phyloP scores from a whole-genome alignment of 495 filamentous ascomycete species.

The Penicillium dipodomyicola region DNA sequence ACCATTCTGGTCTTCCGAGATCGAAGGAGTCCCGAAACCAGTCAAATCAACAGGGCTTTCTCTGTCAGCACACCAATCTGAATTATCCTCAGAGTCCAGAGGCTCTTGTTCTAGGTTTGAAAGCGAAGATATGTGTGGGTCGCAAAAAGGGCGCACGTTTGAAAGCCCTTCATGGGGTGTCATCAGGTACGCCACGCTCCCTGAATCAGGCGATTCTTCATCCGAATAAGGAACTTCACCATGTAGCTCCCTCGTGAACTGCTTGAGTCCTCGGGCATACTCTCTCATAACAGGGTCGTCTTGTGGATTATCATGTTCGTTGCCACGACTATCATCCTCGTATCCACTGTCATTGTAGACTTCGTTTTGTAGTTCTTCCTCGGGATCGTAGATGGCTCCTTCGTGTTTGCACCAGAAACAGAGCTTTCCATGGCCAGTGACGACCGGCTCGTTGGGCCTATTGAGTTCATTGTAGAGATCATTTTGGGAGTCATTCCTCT shows the following conservation, averaged over 20 bases:
- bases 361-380: neutral
- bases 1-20: neutral
- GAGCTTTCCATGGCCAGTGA: constrained; percentile 15
- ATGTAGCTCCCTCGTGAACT: neutral
- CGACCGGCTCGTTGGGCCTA: neutral
- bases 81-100: neutral
- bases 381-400: neutral
- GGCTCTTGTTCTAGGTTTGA: neutral
- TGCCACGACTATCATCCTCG: neutral
- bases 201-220: neutral
- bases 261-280: neutral
- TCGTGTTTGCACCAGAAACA: constrained; percentile 27
- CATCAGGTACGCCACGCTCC: neutral
- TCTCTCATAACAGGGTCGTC: neutral
- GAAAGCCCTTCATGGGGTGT: neutral
- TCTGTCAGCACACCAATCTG: neutral
- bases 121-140: neutral
- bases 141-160: neutral
- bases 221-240: neutral
- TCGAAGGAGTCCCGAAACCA: neutral
- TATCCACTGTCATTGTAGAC: neutral
- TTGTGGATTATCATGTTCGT: neutral
- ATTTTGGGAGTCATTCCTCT: neutral
- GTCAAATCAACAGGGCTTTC: too few species aligned
- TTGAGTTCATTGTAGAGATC: neutral